phyloP scores from a whole-genome alignment of 129 eudicot genomes.

The Silybum marianum region DNA sequence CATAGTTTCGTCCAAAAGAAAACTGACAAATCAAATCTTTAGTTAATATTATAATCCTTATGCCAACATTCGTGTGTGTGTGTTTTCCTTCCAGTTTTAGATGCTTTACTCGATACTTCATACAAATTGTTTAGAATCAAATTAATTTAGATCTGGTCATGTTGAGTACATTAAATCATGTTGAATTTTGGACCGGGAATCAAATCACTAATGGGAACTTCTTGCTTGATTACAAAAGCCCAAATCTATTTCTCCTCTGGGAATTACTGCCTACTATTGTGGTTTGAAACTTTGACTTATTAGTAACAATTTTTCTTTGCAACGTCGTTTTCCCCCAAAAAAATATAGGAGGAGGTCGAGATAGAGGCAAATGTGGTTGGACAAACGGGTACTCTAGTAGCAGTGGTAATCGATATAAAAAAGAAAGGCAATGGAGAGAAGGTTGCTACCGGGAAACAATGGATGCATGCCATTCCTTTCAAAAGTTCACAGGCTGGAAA shows the following conservation, averaged over 20 bases:
- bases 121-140: too few species aligned
- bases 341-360: conserved; percentile 32
- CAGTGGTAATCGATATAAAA: conserved; percentile 22
- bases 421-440: conserved; percentile 31
- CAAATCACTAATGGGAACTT: neutral
- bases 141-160: too few species aligned
- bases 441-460: conserved; percentile 32
- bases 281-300: neutral
- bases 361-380: conserved; percentile 36
- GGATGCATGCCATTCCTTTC: conserved; percentile 27
- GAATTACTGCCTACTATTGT: neutral
- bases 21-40: neutral
- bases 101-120: too few species aligned
- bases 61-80: neutral
- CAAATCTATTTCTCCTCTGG: neutral
- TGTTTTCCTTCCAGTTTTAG: too few species aligned
- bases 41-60: neutral
- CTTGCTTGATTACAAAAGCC: neutral
- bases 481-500: conserved; percentile 16
- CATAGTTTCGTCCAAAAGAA: neutral
- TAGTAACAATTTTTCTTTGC: neutral
- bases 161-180: too few species aligned
- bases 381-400: conserved; percentile 22
- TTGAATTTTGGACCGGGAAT: neutral
- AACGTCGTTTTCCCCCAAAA: neutral